Percentiles rank a stretch among this genome's conserved stretches.
Conservation (phyloP, 768 basidiomycete genomes). For the Boletus barrowsii region DNA sequence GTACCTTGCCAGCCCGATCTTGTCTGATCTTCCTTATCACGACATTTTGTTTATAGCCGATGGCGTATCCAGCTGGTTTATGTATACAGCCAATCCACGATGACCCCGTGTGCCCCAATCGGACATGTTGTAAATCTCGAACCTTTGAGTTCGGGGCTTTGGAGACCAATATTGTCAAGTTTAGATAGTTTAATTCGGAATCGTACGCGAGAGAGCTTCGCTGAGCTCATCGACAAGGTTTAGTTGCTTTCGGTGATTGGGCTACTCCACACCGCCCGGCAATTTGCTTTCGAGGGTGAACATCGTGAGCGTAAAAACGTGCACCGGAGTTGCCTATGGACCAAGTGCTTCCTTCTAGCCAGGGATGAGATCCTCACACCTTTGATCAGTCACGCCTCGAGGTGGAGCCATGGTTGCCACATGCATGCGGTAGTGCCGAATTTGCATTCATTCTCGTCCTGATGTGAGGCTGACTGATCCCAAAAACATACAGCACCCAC, state of each 20-base stretch:
- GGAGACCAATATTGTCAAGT: conserved; percentile 15
- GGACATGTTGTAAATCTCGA: conserved; percentile 3
- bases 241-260: conserved; percentile 23
- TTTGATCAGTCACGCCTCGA: conserved; percentile 36
- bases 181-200: conserved; percentile 23
- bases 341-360: conserved; percentile 9
- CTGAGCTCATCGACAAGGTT: conserved; percentile 31
- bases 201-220: conserved; percentile 20
- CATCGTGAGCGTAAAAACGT: conserved; percentile 12
- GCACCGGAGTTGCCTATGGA: conserved; percentile 21
- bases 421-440: conserved; percentile 27
- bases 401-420: conserved; percentile 34
- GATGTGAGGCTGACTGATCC: conserved; percentile 19
- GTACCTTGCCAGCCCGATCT: conserved; percentile 21
- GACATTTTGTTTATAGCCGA: conserved; percentile 11
- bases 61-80: neutral
- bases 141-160: conserved; percentile 6
- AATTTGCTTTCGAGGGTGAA: conserved; percentile 18
- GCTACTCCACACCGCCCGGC: conserved; percentile 25
- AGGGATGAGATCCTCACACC: conserved; percentile 29
- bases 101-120: conserved; percentile 7
- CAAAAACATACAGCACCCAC: conserved; percentile 20
- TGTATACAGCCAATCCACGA: conserved; percentile 7
- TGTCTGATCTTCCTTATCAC: conserved; percentile 9
- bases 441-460: conserved; percentile 30